A percentile compares a stretch with the other conserved stretches of the same genome.
Evolutionary conservation across 2,329 filamentous ascomycete genomes (phyloP).

Genomic region (Fusarium longipes): DNA sequence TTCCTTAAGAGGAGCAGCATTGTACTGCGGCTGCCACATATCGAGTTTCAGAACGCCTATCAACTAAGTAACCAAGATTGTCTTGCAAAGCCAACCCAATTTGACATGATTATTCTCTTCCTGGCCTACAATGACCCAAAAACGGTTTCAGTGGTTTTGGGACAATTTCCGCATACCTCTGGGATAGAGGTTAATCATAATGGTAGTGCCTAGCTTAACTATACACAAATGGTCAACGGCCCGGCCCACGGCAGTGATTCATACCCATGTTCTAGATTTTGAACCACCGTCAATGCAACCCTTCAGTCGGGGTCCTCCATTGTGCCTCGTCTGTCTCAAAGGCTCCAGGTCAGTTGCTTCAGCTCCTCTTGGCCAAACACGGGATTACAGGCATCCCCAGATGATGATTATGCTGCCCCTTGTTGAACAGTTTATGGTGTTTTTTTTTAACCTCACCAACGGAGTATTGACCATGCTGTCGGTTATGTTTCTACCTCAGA

Average conservation of each 20-base stretch:
- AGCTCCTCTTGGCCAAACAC: constrained; percentile 20
- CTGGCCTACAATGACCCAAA: constrained; percentile 2
- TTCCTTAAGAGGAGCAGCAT: background rate
- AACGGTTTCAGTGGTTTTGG: constrained; percentile 24
- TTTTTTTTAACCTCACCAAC: background rate
- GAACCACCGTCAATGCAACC: constrained; percentile 32
- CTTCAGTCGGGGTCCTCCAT: constrained; percentile 35
- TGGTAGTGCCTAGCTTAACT: constrained; percentile 12
- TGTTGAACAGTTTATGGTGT: background rate
- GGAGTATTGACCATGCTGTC: background rate
- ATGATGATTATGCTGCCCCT: constrained; percentile 1
- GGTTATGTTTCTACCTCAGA: constrained; percentile 6
- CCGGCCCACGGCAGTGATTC: constrained; percentile 39
- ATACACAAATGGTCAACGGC: constrained; percentile 30
- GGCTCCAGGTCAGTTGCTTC: constrained; percentile 22
- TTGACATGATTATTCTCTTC: background rate
- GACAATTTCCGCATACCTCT: constrained; percentile 24
- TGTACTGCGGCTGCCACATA: background rate
- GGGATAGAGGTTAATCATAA: constrained; percentile 23
- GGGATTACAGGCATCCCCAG: constrained; percentile 2
- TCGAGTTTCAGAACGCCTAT: constrained; percentile 10
- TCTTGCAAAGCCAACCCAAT: constrained; percentile 2
- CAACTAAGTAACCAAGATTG: constrained; percentile 10
- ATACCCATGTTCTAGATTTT: constrained; percentile 35
- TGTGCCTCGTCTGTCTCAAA: constrained; percentile 29